Evolutionary conservation across 352 stramenopile genomes (phyloP).

Genomic region (Blastocystis sp.): DNA sequence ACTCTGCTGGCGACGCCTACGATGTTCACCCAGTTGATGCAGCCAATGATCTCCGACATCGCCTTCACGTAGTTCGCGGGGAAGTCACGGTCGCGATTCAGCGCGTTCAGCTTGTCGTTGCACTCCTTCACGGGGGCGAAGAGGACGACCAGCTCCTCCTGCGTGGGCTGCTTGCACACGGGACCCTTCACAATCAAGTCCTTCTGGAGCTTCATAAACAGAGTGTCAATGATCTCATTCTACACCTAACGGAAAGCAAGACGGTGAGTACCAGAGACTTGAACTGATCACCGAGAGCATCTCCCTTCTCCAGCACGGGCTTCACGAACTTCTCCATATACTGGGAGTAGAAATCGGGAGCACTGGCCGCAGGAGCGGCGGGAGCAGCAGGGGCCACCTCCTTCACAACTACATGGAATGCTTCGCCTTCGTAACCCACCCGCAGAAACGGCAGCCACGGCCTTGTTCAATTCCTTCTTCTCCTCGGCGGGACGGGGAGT

Average conservation of each 20-base stretch:
- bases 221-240: constrained; percentile 45
- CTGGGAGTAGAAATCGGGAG: constrained; percentile 3
- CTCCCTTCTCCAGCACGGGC: constrained; percentile 3
- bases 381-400: too few relatives aligned
- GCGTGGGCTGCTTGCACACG: constrained; percentile 12
- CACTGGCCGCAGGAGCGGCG: not conserved
- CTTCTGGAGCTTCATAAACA: constrained; percentile 34
- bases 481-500: too few relatives aligned
- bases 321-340: constrained; percentile 28
- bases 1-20: not conserved
- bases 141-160: constrained; percentile 1
- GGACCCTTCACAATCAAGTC: constrained; percentile 11
- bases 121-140: constrained; percentile 41
- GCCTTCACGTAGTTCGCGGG: constrained; percentile 48
- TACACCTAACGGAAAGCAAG: not conserved
- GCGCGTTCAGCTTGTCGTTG: constrained; percentile 10
- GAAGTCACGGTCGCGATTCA: constrained; percentile 35
- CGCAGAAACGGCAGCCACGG: too few relatives aligned
- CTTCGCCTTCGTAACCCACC: too few relatives aligned
- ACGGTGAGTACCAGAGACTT: not conserved
- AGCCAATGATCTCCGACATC: constrained; percentile 39
- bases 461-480: too few relatives aligned
- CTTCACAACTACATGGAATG: too few relatives aligned
- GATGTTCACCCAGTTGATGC: constrained; percentile 38
- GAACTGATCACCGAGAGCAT: constrained; percentile 32